Evolutionary conservation across 2,329 filamentous ascomycete genomes (phyloP).

Genomic region (Neonectria neomacrospora): DNA sequence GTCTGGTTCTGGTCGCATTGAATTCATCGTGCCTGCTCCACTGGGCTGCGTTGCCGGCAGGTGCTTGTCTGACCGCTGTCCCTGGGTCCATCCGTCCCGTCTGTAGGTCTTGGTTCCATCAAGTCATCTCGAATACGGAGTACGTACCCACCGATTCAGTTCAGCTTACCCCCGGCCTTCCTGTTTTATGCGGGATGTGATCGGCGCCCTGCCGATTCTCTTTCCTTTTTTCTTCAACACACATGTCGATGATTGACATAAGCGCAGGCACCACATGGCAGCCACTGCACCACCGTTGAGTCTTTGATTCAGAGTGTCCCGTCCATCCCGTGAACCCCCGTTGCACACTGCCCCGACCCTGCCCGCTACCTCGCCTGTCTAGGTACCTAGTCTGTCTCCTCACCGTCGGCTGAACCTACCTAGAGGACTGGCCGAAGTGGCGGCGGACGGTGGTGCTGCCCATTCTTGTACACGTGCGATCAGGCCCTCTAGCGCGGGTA

Average conservation of each 20-base stretch:
- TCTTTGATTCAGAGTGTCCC: conserved; percentile 10
- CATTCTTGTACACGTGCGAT: conserved; percentile 9
- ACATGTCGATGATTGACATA: conserved; percentile 4
- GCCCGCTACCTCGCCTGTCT: conserved; percentile 15
- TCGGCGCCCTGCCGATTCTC: conserved; percentile 10
- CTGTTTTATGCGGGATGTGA: conserved; percentile 2
- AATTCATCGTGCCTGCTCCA: conserved; percentile 13
- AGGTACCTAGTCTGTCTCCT: no score
- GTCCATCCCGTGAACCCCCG: conserved; percentile 12
- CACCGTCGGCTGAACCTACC: conserved; percentile 24
- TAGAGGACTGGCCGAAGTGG: conserved; percentile 22
- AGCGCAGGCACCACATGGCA: conserved; percentile 13
- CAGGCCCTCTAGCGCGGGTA: conserved; percentile 15
- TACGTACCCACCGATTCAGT: conserved; percentile 7
- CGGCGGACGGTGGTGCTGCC: conserved; percentile 12
- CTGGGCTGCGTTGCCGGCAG: conserved; percentile 23
- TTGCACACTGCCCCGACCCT: conserved; percentile 12
- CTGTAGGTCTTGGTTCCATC: conserved; percentile 9
- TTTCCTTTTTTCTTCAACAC: conserved; percentile 13
- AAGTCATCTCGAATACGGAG: background rate
- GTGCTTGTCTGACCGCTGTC: conserved; percentile 6
- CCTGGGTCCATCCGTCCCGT: no score
- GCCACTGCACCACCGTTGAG: conserved; percentile 10
- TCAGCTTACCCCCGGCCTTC: conserved; percentile 9
- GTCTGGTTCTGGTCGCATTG: background rate